Evolutionary conservation across 441 rosid genomes (phyloP).

Genomic region (Pelargonium fulgidum): DNA sequence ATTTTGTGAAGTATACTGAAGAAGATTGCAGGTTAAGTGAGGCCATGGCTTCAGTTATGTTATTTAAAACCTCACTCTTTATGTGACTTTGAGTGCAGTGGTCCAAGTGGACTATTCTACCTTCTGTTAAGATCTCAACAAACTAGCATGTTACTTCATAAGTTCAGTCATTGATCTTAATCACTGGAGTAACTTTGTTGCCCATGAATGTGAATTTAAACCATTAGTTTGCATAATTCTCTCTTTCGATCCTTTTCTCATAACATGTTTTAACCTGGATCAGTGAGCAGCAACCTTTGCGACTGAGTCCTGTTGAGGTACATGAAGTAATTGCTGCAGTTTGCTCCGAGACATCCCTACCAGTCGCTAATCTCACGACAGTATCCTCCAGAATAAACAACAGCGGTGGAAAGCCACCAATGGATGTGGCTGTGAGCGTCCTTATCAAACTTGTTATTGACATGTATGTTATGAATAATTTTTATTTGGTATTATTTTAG

Average conservation of each 20-base stretch:
- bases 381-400: conserved; percentile 71
- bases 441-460: conserved; percentile 94
- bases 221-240: conserved; percentile 9
- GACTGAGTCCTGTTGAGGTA: conserved; percentile 78
- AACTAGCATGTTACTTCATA: not conserved
- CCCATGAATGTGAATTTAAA: not conserved
- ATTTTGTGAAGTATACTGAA: not conserved
- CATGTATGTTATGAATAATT: conserved; percentile 54
- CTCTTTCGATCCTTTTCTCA: conserved; percentile 14
- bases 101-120: not conserved
- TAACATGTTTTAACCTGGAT: conserved; percentile 26
- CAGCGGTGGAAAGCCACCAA: conserved; percentile 73
- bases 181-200: too few species aligned
- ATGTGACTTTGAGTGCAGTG: not conserved
- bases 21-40: not conserved
- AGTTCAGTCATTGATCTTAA: too few species aligned
- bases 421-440: conserved; percentile 96
- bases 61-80: not conserved
- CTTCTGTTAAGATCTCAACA: not conserved
- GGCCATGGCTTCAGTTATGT: not conserved
- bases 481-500: conserved; percentile 15
- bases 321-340: conserved; percentile 95
- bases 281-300: conserved; percentile 97
- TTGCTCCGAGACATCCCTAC: conserved; percentile 68
- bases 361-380: conserved; percentile 55